Evolutionary conservation across 2,329 filamentous ascomycete species (phyloP).

Genomic region (Pseudocercospora macadamiae): DNA sequence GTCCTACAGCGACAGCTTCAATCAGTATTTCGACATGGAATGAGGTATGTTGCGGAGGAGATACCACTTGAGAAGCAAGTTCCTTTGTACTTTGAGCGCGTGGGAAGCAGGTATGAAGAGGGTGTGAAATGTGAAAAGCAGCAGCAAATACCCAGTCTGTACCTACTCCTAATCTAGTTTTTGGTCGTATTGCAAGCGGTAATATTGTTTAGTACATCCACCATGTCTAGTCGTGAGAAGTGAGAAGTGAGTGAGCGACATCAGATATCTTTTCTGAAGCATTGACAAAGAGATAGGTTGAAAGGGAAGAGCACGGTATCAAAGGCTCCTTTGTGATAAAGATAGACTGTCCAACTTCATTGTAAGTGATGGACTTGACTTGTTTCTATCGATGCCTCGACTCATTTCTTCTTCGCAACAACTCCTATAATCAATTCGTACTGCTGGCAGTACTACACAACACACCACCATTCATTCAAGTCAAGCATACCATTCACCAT

Average conservation of each 20-base stretch:
- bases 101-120: constrained; percentile 12
- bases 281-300: too few relatives aligned
- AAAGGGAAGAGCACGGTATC: too few relatives aligned
- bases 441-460: not conserved
- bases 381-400: not conserved
- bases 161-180: constrained; percentile 25
- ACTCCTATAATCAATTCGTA: not conserved
- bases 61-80: constrained; percentile 8
- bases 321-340: not conserved
- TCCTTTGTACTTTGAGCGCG: constrained; percentile 25
- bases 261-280: too few relatives aligned
- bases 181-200: constrained; percentile 23
- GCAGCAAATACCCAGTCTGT: constrained; percentile 28
- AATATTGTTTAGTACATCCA: constrained; percentile 24
- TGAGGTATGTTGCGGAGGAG: constrained; percentile 5
- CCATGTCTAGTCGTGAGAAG: too few relatives aligned
- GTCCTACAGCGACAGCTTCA: constrained; percentile 12
- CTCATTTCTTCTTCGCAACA: not conserved
- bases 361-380: not conserved
- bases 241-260: too few relatives aligned
- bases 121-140: constrained; percentile 25
- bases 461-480: not conserved
- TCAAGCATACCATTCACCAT: not conserved
- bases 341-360: not conserved
- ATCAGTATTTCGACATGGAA: constrained; percentile 2